Conservation (phyloP, 768 basidiomycete species). For the Russula olivacea region DNA sequence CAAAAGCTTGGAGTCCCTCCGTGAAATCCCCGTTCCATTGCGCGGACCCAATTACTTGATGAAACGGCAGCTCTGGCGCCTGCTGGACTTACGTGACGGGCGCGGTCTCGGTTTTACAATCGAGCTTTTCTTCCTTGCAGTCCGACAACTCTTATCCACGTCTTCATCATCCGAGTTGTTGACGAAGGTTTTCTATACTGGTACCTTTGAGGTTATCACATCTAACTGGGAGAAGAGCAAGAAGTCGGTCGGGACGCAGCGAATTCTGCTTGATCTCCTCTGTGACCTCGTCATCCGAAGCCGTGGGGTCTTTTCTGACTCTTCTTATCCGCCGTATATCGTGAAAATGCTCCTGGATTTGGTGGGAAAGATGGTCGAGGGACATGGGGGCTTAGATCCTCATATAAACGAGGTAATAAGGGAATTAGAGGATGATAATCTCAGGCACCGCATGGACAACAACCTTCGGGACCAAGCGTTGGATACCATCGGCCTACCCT, state of each 20-base stretch:
- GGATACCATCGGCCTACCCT: background rate
- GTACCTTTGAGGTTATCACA: background rate
- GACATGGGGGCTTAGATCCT: background rate
- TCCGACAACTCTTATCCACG: background rate
- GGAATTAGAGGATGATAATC: background rate
- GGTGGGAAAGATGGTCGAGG: background rate
- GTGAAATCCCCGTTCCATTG: background rate
- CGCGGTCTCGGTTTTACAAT: background rate
- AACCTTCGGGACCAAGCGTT: background rate
- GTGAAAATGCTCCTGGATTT: background rate
- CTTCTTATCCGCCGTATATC: background rate
- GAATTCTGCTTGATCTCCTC: slow-evolving; percentile 3
- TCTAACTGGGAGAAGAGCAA: background rate
- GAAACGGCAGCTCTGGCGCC: slow-evolving; percentile 8
- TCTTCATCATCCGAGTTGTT: background rate
- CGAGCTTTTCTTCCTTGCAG: slow-evolving; percentile 12
- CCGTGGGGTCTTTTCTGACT: slow-evolving; percentile 7
- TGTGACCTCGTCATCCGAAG: slow-evolving; percentile 7
- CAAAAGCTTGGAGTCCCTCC: background rate
- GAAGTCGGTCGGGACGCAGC: background rate
- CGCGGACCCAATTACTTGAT: background rate
- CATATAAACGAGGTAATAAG: background rate
- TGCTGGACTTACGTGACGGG: slow-evolving; percentile 4
- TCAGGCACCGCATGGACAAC: background rate
- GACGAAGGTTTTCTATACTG: background rate